Percentiles rank a stretch among this genome's conserved stretches.
phyloP scores from a whole-genome alignment of 1,139 yeast species.

The Casaregolazyma suthepensis region DNA sequence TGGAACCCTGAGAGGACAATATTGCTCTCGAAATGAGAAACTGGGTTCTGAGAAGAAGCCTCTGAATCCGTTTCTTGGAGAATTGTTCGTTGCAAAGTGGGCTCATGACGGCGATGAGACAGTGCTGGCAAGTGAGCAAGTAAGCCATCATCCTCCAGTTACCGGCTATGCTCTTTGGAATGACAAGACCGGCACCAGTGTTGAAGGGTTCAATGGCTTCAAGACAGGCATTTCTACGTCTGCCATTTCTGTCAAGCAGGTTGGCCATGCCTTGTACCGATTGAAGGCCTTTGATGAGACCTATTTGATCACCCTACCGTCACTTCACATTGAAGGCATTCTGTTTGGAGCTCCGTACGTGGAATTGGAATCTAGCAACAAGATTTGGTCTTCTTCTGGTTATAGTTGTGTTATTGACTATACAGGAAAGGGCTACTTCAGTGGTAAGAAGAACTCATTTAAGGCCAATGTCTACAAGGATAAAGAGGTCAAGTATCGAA shows the following conservation, averaged over 20 bases:
- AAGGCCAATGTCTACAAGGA: conserved; percentile 70
- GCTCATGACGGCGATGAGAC: conserved; percentile 52
- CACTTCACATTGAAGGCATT: conserved; percentile 92
- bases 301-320: conserved; percentile 82
- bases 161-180: conserved; percentile 81
- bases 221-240: conserved; percentile 71
- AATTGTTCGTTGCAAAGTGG: conserved; percentile 87
- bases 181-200: conserved; percentile 56
- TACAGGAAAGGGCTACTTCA: conserved; percentile 88
- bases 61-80: conserved; percentile 90
- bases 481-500: conserved; percentile 58
- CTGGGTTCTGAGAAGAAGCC: conserved; percentile 96
- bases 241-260: conserved; percentile 80
- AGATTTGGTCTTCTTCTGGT: conserved; percentile 77
- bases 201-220: conserved; percentile 87
- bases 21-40: conserved; percentile 84
- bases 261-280: conserved; percentile 77
- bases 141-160: conserved; percentile 92
- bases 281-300: conserved; percentile 55
- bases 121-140: conserved; percentile 77
- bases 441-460: conserved; percentile 92
- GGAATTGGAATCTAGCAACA: conserved; percentile 72
- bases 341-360: conserved; percentile 85
- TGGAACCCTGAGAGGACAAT: conserved; percentile 85
- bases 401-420: conserved; percentile 69